Base-by-base conservation (phyloP, 164 flowering plant genomes). In the Macadamia tetraphylla region DNA sequence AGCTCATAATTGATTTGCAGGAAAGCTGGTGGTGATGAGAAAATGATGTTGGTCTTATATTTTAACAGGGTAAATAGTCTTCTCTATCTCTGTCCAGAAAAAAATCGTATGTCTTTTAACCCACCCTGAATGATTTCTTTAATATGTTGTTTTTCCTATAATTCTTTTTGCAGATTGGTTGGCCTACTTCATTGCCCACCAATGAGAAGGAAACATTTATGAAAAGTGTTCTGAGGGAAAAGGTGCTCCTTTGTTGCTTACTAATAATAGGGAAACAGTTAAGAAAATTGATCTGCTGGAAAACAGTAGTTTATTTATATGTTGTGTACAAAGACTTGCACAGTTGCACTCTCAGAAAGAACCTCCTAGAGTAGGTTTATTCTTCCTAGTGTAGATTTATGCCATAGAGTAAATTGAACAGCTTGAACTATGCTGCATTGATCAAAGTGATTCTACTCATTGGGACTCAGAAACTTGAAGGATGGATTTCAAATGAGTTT, bases 151-250 rank as follows among this genome's bases (percentile, higher is more conserved):
- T 18, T 29, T 29, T 9, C 32, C 42, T 57, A 49, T 30, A 3
- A 35, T n/a, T 58, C 55, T 1, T 59, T 65, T 4, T 71, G 67
- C 82, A 94, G 98, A 91, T 91, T 78, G 97, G 98, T 52, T 94
- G 98, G 98, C 98, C 98, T 49, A 81, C 89, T 60, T 88, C 97
- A 60, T 75, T 94, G 75, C 97, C 98, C 32, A 94, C 98, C 46
- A 85, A 67, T 78, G 96, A 91, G 83, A 86, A 90, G 74, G 87
- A 70, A 59, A 52, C 80, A 65, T 94, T 94, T 70, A 71, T 86
- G 75, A 83, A 83, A 78, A 83, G 76, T 72, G 93, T 91, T 66
- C 60, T 90, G 66, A 81, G 74, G 17, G 90, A 87, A 77, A 94
- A 90, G 98, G 98, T 94, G 81, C 29, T 61, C 1, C 23, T 43